These are phyloP conservation scores for Dioscorea alata DNA, from an alignment of 106 monocot genomes.

Conservation along the genomic window DNA sequence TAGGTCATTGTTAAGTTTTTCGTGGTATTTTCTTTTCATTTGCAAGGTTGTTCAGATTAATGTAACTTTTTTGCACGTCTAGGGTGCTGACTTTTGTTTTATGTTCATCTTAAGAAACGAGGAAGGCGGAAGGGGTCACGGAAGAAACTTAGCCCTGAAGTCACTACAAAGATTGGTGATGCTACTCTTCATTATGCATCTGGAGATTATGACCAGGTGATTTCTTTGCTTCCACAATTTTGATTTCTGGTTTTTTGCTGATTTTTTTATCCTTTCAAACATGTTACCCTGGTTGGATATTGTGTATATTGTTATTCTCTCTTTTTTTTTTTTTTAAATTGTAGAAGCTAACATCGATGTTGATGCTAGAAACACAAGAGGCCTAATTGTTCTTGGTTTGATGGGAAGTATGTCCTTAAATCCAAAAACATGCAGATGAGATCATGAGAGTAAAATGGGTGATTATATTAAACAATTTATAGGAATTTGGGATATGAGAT, in stretches of 20 bases:
- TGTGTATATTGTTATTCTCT: too few relatives aligned
- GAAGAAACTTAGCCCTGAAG: slow-evolving; percentile 69
- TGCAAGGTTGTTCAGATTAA: not conserved
- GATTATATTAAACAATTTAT: too few relatives aligned
- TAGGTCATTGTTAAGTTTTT: not conserved
- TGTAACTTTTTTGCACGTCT: not conserved
- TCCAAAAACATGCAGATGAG: too few relatives aligned
- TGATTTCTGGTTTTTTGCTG: not conserved
- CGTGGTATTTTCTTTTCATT: not conserved
- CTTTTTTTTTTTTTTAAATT: not conserved
- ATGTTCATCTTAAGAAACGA: slow-evolving; percentile 61
- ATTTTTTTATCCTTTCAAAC: not conserved
- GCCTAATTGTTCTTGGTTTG: too few relatives aligned
- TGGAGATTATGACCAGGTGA: slow-evolving; percentile 59
- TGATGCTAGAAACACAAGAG: not conserved
- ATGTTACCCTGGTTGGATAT: not conserved
- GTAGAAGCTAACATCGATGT: not conserved
- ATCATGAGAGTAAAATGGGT: too few relatives aligned
- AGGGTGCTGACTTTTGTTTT: not conserved
- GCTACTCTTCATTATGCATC: slow-evolving; percentile 82
- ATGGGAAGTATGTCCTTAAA: too few relatives aligned
- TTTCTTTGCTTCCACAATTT: not conserved
- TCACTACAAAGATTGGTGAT: slow-evolving; percentile 71
- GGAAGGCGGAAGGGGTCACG: slow-evolving; percentile 69
- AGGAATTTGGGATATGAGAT: too few relatives aligned